Evolutionary conservation across 2,329 filamentous ascomycete species (phyloP), one percentile per base, ranked within the genome.

Genomic region (Samsoniella hepiali): DNA sequence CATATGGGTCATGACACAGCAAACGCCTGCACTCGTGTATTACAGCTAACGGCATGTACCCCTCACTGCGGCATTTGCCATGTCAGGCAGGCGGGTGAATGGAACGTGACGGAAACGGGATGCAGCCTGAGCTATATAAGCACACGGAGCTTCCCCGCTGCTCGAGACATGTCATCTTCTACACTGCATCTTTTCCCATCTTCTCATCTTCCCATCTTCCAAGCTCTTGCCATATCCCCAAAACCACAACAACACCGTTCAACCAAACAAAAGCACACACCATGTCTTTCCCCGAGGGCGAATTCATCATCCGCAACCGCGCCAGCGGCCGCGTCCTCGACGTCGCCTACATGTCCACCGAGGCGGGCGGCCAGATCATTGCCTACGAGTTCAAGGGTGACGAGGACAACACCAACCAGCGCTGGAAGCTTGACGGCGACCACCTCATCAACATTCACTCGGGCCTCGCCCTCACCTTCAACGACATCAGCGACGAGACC

Each of bases 391-490:
- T 27, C 58, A 58, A 58, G 56, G 29, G 27, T 17, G 58, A 51
- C 3, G 58, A 60, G 5, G 47, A 42, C 58, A 53, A 44, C 58
- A 10, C 47, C 29, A 60, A 60, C 58, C 58, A 60, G 36, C 58
- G 47, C 36, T 60, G 47, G 45, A 29, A 27, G 13, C 42, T 53
- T 47, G 36, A 60, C 36, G 38, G 42, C 29, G 38, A 29, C 36
- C 47, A 44, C 2, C 47, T 60, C 47, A 60, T 60, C 58, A 60
- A 60, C 29, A 15, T 22, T 11, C 11, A 32, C 58, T 60, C 58
- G 15, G 36, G 47, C 36, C 17, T 29, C 17, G 47, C 47, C 9
- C 27, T 60, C 36, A 44, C 27, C 58, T 60, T 60, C 58, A 53
- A 34, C 47, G 8, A 44, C 36, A 29, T 51, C 27, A 9, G 2